Evolutionary conservation across 352 stramenopile genomes (phyloP), one percentile per base, ranked within the genome.

Genomic region (Pythium aphanidermatum): DNA sequence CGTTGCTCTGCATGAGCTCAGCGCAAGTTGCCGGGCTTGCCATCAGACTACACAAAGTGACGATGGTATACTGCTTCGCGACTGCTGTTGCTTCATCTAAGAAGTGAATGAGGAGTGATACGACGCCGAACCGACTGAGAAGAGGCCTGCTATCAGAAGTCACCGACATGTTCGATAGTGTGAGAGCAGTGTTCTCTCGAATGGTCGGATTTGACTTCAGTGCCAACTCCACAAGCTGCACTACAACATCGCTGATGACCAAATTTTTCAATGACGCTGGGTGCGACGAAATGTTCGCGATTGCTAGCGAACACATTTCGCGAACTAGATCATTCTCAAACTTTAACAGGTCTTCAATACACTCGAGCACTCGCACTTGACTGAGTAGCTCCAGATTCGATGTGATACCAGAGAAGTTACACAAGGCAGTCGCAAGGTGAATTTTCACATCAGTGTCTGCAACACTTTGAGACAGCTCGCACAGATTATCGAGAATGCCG

Each of bases 271-370:
- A 56, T 7, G 70, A 85, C 14, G 70, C 37, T 6, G 61, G 35
- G n/a, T 83, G 61, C 4, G 68, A 83, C 20, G 80, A 87, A 5
- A 92, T 74, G 46, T 90, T 92, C 17, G 77, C 75, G 35, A 90
- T 76, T 5, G 75, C 76, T 28, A 88, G 63, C 0, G 80, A 71
- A 38, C 75, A 89, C 51, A 77, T 75, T 46, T 89, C 75, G 3
- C 65, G 70, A 14, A 90, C 77, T 4, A 64, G 42, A 20, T 74
- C 75, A 46, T 86, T 70, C 33, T 89, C 78, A 23, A 56, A 73
- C 27, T 88, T 82, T 46, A 92, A 70, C 19, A 92, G 61, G 40
- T 82, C 73, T 27, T 86, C 72, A 14, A 92, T 63, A 19, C 76
- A 84, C 32, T 88, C 75, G 7, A 92, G 64, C 13, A 90, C 73